Evolutionary conservation across 805 yeast species (phyloP), one percentile per base, ranked within the genome.

Genomic region (Clavispora phyllophila): DNA sequence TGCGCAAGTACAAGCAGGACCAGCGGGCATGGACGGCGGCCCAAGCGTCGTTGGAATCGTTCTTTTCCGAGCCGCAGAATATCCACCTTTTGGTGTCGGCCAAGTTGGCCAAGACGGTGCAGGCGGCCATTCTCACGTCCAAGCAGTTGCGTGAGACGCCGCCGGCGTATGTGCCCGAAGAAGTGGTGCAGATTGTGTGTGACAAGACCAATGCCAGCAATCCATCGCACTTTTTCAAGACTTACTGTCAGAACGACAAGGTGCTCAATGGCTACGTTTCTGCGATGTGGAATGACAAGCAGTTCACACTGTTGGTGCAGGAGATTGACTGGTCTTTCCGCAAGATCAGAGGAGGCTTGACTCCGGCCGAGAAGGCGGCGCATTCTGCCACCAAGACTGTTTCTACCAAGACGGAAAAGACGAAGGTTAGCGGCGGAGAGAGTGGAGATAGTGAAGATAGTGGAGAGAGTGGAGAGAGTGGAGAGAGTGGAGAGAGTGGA

Each of bases 141-240:
- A 65, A 65, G 41, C 61, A 62, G n/a, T 45, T 54, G 26, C 61
- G 57, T 41, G 42, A 43, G 1, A 35, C 48, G 15, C 72, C 73
- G 2, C 76, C 76, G 1, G 36, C 43, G 2, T 70, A 64, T 36
- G 52, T 76, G 19, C 33, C 46, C 24, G 36, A 56, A 47, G 70
- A 69, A 37, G 42, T 58, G 24, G 36, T 58, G 41, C 24, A 20
- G 2, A 55, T 56, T 19, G 42, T 66, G 18, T 37, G 42, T 8
- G 65, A 68, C 49, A 67, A 67, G 48, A 8, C 53, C 3, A 35
- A 53, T 42, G 36, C 51, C 14, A 37, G 55, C 7, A 75, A 79
- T 50, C 84, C 86, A 2, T 63, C 72, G 32, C 61, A 65, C 26
- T 79, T 70, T 44, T 70, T 71, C 57, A 70, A 64, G 36, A 51